Base-by-base conservation (phyloP, 192 early-diverging fungal genomes). In the Coemansia sp. region DNA sequence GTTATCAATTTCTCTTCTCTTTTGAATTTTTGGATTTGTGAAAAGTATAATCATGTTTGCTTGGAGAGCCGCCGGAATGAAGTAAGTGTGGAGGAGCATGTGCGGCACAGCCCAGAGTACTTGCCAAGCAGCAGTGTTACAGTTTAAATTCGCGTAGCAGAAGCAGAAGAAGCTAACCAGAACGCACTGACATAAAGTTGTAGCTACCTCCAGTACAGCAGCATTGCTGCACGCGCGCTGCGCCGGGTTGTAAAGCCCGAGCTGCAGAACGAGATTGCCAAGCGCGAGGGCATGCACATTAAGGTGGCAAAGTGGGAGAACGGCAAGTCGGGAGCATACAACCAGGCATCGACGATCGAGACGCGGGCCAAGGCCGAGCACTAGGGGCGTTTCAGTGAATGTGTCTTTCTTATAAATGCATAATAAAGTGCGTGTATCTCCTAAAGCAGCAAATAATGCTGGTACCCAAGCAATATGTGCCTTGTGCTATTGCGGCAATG, bases 161-260 rank as follows among this genome's bases (percentile, higher is more conserved):
- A 26, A 4, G 4, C 23, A 26, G 23, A 1, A 26, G 23, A 1
- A 26, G 23, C 23, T 26, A 26, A 26, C 4, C 23, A n/a, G n/a
- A n/a, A n/a, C n/a, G n/a, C n/a, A 26, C 23, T 26, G 23, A 26
- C 23, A n/a, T n/a, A 26, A 26, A 26, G 23, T 10, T 26, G 51
- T 76, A 76, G 72, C 62, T 76, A 76, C 53, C 72, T 76, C 41
- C 65, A 76, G 54, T 76, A 76, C 62, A 76, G 72, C 72, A 76
- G 62, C 61, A 69, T 76, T 40, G 72, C 72, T 58, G 72, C 72
- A 14, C 72, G 72, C 30, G 72, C 72, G 18, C 61, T 76, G 61
- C 72, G 72, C 16, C 65, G 72, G 54, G 62, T 64, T 23, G 66
- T 47, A 23, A 76, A 76, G 62, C 12, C 61, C 5, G 65, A 76